Evolutionary conservation across 2,329 filamentous ascomycete species (phyloP).

Genomic region (Celoporthe dispersa): DNA sequence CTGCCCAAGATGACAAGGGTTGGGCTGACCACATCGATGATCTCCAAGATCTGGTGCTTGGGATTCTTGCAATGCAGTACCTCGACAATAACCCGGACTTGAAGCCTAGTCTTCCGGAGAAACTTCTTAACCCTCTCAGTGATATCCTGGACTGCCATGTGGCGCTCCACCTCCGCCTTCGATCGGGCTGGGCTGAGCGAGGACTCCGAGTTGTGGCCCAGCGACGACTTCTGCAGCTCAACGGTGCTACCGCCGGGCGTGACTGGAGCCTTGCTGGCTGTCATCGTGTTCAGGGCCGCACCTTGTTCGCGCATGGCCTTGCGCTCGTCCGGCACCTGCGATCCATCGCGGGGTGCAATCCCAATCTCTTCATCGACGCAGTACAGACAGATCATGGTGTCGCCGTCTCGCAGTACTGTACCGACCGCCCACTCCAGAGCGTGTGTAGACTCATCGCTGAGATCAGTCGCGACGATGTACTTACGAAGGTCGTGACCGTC

Average conservation of each 20-base stretch:
- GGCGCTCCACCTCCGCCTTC: slow-evolving; percentile 77
- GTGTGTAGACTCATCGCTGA: slow-evolving; percentile 92
- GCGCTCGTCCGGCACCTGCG: slow-evolving; percentile 70
- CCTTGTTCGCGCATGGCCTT: slow-evolving; percentile 78
- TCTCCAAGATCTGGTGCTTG: slow-evolving; percentile 93
- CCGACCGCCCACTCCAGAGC: slow-evolving; percentile 98
- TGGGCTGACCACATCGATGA: slow-evolving; percentile 90
- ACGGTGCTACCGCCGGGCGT: slow-evolving; percentile 36
- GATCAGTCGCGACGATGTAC: slow-evolving; percentile 93
- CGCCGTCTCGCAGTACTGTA: slow-evolving; percentile 89
- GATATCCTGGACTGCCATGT: slow-evolving; percentile 80
- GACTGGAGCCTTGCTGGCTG: slow-evolving; percentile 44
- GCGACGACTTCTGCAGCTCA: slow-evolving; percentile 35
- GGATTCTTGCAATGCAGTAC: slow-evolving; percentile 98
- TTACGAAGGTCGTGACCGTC: slow-evolving; percentile 80
- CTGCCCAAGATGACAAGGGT: slow-evolving; percentile 94
- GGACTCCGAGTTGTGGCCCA: slow-evolving; percentile 11
- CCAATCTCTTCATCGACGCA: slow-evolving; percentile 87
- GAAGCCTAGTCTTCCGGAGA: slow-evolving; percentile 86
- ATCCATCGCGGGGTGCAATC: slow-evolving; percentile 52
- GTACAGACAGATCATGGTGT: slow-evolving; percentile 91
- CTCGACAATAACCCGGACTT: slow-evolving; percentile 92
- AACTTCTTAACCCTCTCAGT: slow-evolving; percentile 84
- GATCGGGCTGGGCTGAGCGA: slow-evolving; percentile 20
- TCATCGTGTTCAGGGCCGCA: slow-evolving; percentile 69